A percentile compares a stretch with the other conserved stretches of the same genome.
Evolutionary conservation across 305 asterid species (phyloP).

Genomic region (Solanum hybrid): DNA sequence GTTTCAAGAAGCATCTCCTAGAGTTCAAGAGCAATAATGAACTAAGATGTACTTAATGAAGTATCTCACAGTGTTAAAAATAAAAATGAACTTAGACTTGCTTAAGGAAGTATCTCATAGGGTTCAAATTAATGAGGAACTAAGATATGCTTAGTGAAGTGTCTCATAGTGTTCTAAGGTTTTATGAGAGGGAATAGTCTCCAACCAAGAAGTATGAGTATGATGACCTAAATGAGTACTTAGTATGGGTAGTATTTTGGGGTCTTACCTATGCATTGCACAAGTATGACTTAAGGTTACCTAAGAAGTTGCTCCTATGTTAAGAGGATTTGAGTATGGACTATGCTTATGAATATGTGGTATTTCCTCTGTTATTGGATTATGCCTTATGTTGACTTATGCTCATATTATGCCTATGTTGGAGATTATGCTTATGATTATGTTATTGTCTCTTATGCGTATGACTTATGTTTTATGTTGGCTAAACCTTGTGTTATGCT

Average conservation of each 20-base stretch:
- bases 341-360: not conserved
- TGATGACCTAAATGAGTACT: not conserved
- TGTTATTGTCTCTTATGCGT: not conserved
- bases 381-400: not conserved
- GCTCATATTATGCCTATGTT: not conserved
- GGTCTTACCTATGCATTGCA: not conserved
- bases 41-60: not conserved
- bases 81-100: not conserved
- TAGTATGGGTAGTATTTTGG: not conserved
- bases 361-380: too few species aligned
- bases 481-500: not conserved
- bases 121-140: not conserved
- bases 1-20: not conserved
- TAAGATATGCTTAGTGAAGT: not conserved
- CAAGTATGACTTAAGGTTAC: not conserved
- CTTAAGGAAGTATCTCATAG: not conserved
- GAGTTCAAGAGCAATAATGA: not conserved
- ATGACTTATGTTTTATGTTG: not conserved
- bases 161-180: not conserved
- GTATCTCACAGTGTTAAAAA: not conserved
- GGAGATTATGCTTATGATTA: not conserved
- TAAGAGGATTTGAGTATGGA: not conserved
- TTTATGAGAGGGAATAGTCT: not conserved
- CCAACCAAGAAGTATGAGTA: not conserved
- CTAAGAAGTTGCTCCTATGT: not conserved